Evolutionary conservation across 2,329 filamentous ascomycete genomes (phyloP).

Genomic region (Fusarium sororula): DNA sequence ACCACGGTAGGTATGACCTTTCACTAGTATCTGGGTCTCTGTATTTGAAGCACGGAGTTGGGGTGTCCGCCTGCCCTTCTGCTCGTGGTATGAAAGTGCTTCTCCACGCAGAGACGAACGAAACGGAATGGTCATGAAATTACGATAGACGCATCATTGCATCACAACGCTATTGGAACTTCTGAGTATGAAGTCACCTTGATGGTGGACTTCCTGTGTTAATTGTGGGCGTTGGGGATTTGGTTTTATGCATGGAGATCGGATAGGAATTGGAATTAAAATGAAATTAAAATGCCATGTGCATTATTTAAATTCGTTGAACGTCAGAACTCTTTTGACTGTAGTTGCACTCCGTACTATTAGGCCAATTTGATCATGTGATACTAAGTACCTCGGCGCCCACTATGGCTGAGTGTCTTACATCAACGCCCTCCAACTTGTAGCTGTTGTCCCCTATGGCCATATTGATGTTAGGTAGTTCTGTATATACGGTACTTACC

Average conservation of each 20-base stretch:
- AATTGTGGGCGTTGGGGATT: slow-evolving; percentile 18
- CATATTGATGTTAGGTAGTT: background rate
- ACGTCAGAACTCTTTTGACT: background rate
- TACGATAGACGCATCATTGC: slow-evolving; percentile 28
- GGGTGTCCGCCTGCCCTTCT: slow-evolving; percentile 54
- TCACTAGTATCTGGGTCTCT: slow-evolving; percentile 55
- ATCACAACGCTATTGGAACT: slow-evolving; percentile 6
- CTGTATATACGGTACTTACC: background rate
- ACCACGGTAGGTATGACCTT: slow-evolving; percentile 59
- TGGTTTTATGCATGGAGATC: background rate
- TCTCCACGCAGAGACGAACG: slow-evolving; percentile 53
- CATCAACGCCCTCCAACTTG: too few species aligned
- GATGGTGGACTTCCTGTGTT: slow-evolving; percentile 11
- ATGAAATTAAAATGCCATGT: slow-evolving; percentile 26
- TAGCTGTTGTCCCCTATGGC: background rate
- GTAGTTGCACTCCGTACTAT: background rate
- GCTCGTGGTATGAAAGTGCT: slow-evolving; percentile 62
- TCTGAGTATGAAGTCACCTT: slow-evolving; percentile 7
- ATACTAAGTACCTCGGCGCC: background rate
- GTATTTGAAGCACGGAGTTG: slow-evolving; percentile 65
- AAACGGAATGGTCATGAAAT: slow-evolving; percentile 44
- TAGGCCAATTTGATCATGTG: background rate
- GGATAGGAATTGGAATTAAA: background rate
- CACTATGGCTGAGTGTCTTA: background rate
- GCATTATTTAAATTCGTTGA: slow-evolving; percentile 20